Base-by-base conservation (phyloP, 306 rosid species). In the Inga leiocalycina region DNA sequence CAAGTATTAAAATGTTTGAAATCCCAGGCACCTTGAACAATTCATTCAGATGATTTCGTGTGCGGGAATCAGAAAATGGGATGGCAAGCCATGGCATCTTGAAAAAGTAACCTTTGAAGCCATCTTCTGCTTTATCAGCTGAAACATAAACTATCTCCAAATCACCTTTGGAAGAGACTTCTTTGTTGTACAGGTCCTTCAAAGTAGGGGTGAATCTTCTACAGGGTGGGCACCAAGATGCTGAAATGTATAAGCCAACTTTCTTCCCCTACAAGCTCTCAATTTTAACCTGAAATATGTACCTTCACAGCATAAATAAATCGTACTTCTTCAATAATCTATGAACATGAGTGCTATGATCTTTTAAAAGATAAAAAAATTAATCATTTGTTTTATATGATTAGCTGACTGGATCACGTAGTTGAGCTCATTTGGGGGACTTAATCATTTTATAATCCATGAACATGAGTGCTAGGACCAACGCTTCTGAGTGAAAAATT, bases 71-170 rank as follows among this genome's bases (percentile, higher is more conserved):
- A 19, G 90, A 85, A 84, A 85, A 91, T 6, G 97, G 94, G 70
- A 93, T 77, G 4, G 97, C 89, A 78, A 93, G 90, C 98, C 98
- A 91, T 37, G 96, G 94, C 98, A 93, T 93, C 86, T 88, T 84
- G 81, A 94, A 85, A 75, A 93, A 91, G 82, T 91, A 93, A 2
- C 34, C 77, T 6, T 81, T 84, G 84, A 91, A 93, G 5, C 90
- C 76, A 32, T 85, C 88, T 1, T 91, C 96, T 52, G 88, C 90
- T 44, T 66, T 54, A 62, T 93, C 97, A 39, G 87, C 85, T 0
- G 96, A 66, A 51, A 89, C 34, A 66, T 89, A 91, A 22, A 93
- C 10, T 6, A 90, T 64, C 88, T 91, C 96, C 61, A 90, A 89
- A 24, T 91, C 93, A 78, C 92, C 92, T 11, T 85, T 90, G 0